These are phyloP conservation scores for Baudoinia panamericana DNA, from an alignment of 495 filamentous ascomycete species.

Conservation along the genomic window DNA sequence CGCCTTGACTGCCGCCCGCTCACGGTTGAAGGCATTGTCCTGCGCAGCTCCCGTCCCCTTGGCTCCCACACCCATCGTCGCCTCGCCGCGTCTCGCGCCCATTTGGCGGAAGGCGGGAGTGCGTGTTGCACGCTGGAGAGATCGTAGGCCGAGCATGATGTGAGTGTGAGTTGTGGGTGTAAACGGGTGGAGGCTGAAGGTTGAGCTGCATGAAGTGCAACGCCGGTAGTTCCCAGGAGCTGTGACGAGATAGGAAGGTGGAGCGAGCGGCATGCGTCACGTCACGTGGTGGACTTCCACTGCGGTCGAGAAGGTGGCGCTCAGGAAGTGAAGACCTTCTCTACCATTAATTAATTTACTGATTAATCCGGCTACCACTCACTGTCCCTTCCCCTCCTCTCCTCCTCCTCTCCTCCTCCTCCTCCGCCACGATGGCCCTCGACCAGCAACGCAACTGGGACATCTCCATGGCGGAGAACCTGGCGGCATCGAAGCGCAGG, in stretches of 20 bases:
- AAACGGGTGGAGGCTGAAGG: neutral
- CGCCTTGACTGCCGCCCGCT: constrained; percentile 70
- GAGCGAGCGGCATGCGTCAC: too few species aligned
- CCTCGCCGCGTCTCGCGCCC: neutral
- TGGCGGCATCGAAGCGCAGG: neutral
- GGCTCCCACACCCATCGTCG: neutral
- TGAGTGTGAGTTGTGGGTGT: neutral
- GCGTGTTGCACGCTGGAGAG: constrained; percentile 4
- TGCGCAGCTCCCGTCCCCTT: constrained; percentile 13
- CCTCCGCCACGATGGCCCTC: constrained; percentile 14
- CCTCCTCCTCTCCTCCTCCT: neutral
- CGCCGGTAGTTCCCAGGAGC: neutral
- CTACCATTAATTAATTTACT: too few species aligned
- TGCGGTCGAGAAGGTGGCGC: too few species aligned
- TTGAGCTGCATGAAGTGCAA: neutral
- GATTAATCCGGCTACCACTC: too few species aligned
- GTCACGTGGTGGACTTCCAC: constrained; percentile 1
- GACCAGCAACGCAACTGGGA: constrained; percentile 17
- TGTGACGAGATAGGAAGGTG: neutral
- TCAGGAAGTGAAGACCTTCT: neutral
- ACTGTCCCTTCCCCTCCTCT: too few species aligned
- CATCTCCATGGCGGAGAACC: constrained; percentile 19
- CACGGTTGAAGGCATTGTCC: constrained; percentile 80
- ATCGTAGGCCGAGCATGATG: constrained; percentile 16
- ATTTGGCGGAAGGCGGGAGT: constrained; percentile 9